These are phyloP conservation scores for Penicillium argentinense DNA, from an alignment of 495 filamentous ascomycete species.

Conservation along the genomic window DNA sequence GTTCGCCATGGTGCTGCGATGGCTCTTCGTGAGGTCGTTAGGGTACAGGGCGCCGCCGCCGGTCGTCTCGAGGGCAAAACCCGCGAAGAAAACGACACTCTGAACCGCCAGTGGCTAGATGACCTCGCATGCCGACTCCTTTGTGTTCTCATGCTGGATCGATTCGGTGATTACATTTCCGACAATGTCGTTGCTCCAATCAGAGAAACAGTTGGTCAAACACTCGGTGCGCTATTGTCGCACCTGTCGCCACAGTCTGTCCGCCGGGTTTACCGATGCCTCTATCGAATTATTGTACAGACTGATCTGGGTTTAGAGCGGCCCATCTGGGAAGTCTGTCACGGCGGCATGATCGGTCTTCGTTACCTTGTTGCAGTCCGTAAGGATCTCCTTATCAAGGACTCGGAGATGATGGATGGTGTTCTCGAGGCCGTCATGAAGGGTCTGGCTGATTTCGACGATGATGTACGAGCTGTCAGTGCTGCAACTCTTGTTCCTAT, in stretches of 20 bases:
- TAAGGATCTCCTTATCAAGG: constrained; percentile 82
- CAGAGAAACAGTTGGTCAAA: constrained; percentile 94
- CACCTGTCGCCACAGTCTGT: constrained; percentile 76
- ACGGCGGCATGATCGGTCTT: constrained; percentile 96
- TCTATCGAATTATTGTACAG: constrained; percentile 91
- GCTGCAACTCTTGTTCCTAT: constrained; percentile 95
- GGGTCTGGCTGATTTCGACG: constrained; percentile 84
- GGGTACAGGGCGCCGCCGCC: constrained; percentile 90
- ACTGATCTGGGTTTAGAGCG: constrained; percentile 67
- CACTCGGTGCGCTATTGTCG: constrained; percentile 81
- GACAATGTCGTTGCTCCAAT: constrained; percentile 97
- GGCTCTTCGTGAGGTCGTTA: constrained; percentile 87
- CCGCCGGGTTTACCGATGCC: constrained; percentile 71
- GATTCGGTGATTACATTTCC: constrained; percentile 96
- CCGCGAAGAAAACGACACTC: constrained; percentile 68
- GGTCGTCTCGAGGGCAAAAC: constrained; percentile 72
- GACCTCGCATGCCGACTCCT: constrained; percentile 89
- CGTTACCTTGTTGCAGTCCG: constrained; percentile 92
- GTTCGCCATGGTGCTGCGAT: constrained; percentile 96
- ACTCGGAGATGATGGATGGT: constrained; percentile 85
- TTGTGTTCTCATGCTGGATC: constrained; percentile 94
- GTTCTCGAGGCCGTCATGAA: constrained; percentile 92
- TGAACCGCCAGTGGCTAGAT: constrained; percentile 85
- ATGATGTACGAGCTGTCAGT: constrained; percentile 95
- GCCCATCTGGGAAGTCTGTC: constrained; percentile 89